Conservation (phyloP, 2,329 filamentous ascomycete genomes). For the Sporothrix inflata region DNA sequence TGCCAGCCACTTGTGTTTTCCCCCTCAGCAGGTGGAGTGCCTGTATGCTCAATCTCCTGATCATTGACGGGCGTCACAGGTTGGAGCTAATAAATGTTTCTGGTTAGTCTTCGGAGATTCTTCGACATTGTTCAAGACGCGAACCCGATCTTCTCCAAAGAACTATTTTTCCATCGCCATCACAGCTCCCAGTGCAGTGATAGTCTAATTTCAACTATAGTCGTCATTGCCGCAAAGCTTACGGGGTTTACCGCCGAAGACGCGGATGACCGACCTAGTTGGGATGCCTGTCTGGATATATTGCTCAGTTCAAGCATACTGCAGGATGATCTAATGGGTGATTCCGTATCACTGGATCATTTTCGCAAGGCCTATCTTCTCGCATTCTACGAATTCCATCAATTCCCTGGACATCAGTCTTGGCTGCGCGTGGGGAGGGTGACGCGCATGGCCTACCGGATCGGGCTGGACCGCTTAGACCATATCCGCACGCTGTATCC, state of each 20-base stretch:
- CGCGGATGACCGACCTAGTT: not conserved
- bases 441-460: constrained; percentile 16
- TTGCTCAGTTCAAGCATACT: constrained; percentile 12
- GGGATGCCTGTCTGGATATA: not conserved
- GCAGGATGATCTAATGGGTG: not conserved
- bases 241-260: not conserved
- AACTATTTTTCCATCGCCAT: not conserved
- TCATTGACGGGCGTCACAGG: too few relatives aligned
- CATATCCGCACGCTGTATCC: constrained; percentile 5
- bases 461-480: constrained; percentile 9
- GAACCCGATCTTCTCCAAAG: not conserved
- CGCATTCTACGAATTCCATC: constrained; percentile 7
- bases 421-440: constrained; percentile 7
- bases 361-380: constrained; percentile 2
- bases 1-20: not conserved
- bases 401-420: constrained; percentile 12
- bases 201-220: not conserved
- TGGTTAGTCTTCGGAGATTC: not conserved
- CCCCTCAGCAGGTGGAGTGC: not conserved
- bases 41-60: not conserved
- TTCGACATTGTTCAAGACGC: not conserved
- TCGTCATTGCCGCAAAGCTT: not conserved
- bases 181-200: not conserved
- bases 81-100: not conserved
- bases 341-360: not conserved